A percentile compares a stretch with the other conserved stretches of the same genome.
Evolutionary conservation across 2,329 filamentous ascomycete genomes (phyloP).

Genomic region (Parasarocladium wereldwijsianum): DNA sequence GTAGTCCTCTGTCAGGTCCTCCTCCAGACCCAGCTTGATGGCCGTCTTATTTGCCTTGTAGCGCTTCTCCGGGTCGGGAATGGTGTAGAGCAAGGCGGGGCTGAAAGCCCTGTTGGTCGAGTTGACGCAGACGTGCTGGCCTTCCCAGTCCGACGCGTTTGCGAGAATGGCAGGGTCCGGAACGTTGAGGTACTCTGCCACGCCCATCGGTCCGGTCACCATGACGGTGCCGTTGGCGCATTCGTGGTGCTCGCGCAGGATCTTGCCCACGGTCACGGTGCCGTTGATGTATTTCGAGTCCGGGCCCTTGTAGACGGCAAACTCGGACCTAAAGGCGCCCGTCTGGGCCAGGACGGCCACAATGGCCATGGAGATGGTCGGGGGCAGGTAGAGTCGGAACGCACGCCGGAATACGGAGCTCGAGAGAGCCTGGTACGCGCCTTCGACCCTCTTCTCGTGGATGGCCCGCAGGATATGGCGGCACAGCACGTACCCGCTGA

Average conservation of each 20-base stretch:
- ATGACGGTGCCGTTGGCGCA: constrained; percentile 15
- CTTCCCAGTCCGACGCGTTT: constrained; percentile 15
- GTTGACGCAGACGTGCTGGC: constrained; percentile 18
- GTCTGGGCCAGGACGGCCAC: constrained; percentile 23
- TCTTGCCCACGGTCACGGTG: constrained; percentile 14
- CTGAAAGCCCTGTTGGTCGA: constrained; percentile 13
- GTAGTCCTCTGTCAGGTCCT: constrained; percentile 1
- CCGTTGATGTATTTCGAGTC: constrained; percentile 25
- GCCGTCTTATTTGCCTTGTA: constrained; percentile 3
- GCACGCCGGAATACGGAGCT: constrained; percentile 22
- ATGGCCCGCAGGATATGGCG: constrained; percentile 22
- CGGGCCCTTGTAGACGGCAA: constrained; percentile 19
- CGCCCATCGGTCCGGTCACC: constrained; percentile 12
- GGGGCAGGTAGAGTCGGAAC: constrained; percentile 24
- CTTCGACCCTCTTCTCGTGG: constrained; percentile 18
- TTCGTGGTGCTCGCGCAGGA: constrained; percentile 6
- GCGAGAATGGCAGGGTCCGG: constrained; percentile 14
- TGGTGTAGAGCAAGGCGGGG: constrained; percentile 16
- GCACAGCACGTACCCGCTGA: constrained; percentile 26
- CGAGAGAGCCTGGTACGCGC: constrained; percentile 20
- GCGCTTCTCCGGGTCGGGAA: constrained; percentile 4
- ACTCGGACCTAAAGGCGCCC: constrained; percentile 20
- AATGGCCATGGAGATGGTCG: constrained; percentile 24
- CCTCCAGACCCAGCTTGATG: constrained; percentile 3
- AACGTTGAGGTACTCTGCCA: constrained; percentile 16